These are phyloP conservation scores for Kwoniella newhampshirensis DNA, from an alignment of 768 basidiomycete species.

Conservation along the genomic window DNA sequence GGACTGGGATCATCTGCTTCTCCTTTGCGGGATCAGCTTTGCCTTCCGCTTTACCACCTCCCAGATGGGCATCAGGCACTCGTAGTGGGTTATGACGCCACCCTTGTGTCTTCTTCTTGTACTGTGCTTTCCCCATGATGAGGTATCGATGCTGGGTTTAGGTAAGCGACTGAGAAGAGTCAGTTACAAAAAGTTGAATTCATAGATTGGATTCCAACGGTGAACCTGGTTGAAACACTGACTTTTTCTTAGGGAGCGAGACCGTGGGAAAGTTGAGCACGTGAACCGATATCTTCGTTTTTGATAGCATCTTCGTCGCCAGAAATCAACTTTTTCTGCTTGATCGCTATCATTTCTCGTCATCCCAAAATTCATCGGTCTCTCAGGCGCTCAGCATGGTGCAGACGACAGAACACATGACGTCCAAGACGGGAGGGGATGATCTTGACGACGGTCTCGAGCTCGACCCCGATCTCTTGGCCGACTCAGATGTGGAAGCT, in stretches of 20 bases:
- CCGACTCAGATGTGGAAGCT: slow-evolving; percentile 28
- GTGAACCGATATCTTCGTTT: slow-evolving; percentile 8
- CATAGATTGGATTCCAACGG: background rate
- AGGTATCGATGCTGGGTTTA: background rate
- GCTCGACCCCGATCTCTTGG: slow-evolving; percentile 44
- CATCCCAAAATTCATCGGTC: no score
- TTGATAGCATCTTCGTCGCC: slow-evolving; percentile 4
- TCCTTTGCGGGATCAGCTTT: slow-evolving; percentile 64
- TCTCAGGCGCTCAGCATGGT: no score
- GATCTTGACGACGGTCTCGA: slow-evolving; percentile 53
- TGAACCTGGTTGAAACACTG: background rate
- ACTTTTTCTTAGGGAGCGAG: background rate
- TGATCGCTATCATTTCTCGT: no score
- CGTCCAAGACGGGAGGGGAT: slow-evolving; percentile 42
- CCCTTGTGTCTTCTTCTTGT: slow-evolving; percentile 66
- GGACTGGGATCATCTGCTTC: slow-evolving; percentile 77
- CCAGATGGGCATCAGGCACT: slow-evolving; percentile 88
- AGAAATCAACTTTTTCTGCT: background rate
- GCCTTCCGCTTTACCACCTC: slow-evolving; percentile 69
- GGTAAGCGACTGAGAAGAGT: background rate
- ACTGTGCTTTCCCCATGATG: slow-evolving; percentile 87
- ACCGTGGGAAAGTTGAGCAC: slow-evolving; percentile 13
- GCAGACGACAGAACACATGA: slow-evolving; percentile 6
- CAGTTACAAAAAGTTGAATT: slow-evolving; percentile 6
- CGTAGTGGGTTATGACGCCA: slow-evolving; percentile 91